Percentiles rank a stretch among this genome's conserved stretches.
phyloP scores from a whole-genome alignment of 169 alveolate species.

The Plasmodium berghei region DNA sequence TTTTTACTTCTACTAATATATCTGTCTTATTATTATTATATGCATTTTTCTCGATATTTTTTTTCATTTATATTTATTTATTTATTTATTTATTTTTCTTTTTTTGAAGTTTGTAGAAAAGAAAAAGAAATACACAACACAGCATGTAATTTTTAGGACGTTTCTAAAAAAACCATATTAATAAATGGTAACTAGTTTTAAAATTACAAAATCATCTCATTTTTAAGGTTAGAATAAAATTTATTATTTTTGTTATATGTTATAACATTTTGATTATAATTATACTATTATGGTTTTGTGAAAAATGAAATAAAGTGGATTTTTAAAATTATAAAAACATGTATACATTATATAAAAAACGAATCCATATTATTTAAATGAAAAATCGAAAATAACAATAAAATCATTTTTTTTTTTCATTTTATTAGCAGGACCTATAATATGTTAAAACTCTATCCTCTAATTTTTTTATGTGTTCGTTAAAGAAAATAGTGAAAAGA shows the following conservation, averaged over 20 bases:
- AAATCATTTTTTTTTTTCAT: conserved; percentile 8
- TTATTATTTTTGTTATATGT: neutral
- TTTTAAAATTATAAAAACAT: too few species aligned
- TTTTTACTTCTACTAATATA: conserved; percentile 6
- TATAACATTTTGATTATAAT: neutral
- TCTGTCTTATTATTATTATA: neutral
- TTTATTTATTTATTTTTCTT: conserved; percentile 3
- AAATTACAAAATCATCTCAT: conserved; percentile 38
- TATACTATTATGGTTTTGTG: neutral
- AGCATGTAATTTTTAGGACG: conserved; percentile 34
- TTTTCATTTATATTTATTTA: neutral
- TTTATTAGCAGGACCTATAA: conserved; percentile 40
- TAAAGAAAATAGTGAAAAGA: conserved; percentile 25
- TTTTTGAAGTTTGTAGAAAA: conserved; percentile 29
- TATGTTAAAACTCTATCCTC: conserved; percentile 63
- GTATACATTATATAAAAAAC: neutral
- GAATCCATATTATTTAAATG: neutral
- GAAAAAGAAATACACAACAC: conserved; percentile 2
- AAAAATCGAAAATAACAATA: neutral
- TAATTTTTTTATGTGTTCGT: conserved; percentile 74
- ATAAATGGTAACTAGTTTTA: conserved; percentile 46
- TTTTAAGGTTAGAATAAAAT: conserved; percentile 42
- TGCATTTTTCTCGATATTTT: neutral
- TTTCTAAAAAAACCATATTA: conserved; percentile 9
- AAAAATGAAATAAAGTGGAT: neutral